Evolutionary conservation across 805 yeast species (phyloP).

Genomic region (Kodamaea kakaduensis): DNA sequence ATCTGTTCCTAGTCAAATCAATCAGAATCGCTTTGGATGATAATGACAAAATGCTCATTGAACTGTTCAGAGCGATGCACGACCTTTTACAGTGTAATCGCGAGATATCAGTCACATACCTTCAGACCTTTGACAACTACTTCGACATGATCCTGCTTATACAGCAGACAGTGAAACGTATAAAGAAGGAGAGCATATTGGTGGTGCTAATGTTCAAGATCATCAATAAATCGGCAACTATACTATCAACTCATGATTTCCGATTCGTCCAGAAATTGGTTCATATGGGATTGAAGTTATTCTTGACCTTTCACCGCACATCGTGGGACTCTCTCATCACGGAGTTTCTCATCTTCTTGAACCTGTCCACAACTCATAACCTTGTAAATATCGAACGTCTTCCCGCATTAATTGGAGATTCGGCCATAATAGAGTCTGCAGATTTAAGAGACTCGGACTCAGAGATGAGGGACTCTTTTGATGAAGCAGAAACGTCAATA

Average conservation of each 20-base stretch:
- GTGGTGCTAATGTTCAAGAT: slow-evolving; percentile 33
- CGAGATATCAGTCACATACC: slow-evolving; percentile 15
- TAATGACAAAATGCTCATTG: slow-evolving; percentile 16
- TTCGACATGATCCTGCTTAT: slow-evolving; percentile 18
- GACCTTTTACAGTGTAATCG: slow-evolving; percentile 22
- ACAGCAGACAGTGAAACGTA: slow-evolving; percentile 12
- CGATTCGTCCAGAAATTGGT: slow-evolving; percentile 34
- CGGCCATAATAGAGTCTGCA: slow-evolving; percentile 5
- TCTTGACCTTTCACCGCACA: slow-evolving; percentile 34
- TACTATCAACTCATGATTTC: slow-evolving; percentile 40
- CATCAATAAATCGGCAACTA: slow-evolving; percentile 42
- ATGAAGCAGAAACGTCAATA: slow-evolving; percentile 11
- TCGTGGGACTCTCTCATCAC: slow-evolving; percentile 39
- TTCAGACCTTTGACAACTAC: slow-evolving; percentile 19
- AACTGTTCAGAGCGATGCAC: slow-evolving; percentile 18
- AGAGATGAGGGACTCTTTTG: slow-evolving; percentile 4
- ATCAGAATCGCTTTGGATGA: slow-evolving; percentile 13
- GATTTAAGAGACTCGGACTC: too few species aligned
- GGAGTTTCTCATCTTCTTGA: slow-evolving; percentile 44
- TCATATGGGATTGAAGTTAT: slow-evolving; percentile 33
- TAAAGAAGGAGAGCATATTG: slow-evolving; percentile 23
- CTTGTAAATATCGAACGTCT: slow-evolving; percentile 26
- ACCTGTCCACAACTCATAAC: slow-evolving; percentile 37
- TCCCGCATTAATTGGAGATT: slow-evolving; percentile 25
- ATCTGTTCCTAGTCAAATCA: slow-evolving; percentile 21